Evolutionary conservation across 352 stramenopile species (phyloP).

Genomic region (Globisporangium carolinianum): DNA sequence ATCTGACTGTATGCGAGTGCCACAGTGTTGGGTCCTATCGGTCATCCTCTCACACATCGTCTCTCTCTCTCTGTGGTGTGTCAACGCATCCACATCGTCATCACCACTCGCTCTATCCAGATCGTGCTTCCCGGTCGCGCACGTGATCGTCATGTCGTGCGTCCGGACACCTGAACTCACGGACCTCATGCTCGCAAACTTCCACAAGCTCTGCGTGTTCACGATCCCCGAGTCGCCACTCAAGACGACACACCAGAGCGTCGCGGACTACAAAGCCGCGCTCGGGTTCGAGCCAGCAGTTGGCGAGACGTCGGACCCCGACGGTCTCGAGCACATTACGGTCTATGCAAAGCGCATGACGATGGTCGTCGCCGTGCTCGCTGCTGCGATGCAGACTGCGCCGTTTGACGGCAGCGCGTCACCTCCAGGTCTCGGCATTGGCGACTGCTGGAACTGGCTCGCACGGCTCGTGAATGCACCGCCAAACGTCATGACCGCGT

Average conservation of each 20-base stretch:
- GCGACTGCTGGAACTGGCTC: slow-evolving; percentile 69
- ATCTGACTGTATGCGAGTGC: no score
- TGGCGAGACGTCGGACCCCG: slow-evolving; percentile 44
- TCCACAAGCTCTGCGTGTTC: slow-evolving; percentile 69
- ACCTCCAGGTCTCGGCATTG: slow-evolving; percentile 43
- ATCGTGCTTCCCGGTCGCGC: slow-evolving; percentile 58
- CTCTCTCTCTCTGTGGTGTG: neutral
- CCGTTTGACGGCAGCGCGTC: slow-evolving; percentile 52
- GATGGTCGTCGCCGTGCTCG: slow-evolving; percentile 63
- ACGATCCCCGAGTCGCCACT: slow-evolving; percentile 56
- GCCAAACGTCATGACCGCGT: slow-evolving; percentile 63
- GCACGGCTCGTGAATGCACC: slow-evolving; percentile 61
- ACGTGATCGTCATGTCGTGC: slow-evolving; percentile 77
- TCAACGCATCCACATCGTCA: no score
- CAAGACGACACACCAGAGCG: slow-evolving; percentile 43
- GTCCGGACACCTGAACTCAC: slow-evolving; percentile 64
- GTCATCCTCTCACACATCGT: neutral
- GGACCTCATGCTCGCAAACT: slow-evolving; percentile 62
- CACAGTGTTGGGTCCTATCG: no score
- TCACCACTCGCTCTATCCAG: slow-evolving; percentile 12
- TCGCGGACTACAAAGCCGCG: slow-evolving; percentile 59
- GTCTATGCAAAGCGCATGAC: slow-evolving; percentile 78
- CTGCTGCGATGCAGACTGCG: slow-evolving; percentile 60
- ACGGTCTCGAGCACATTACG: slow-evolving; percentile 65
- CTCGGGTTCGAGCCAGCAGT: slow-evolving; percentile 64